Evolutionary conservation across 164 flowering plant genomes (phyloP), one percentile per base, ranked within the genome.

Genomic region (Chloranthus sessilifolius): DNA sequence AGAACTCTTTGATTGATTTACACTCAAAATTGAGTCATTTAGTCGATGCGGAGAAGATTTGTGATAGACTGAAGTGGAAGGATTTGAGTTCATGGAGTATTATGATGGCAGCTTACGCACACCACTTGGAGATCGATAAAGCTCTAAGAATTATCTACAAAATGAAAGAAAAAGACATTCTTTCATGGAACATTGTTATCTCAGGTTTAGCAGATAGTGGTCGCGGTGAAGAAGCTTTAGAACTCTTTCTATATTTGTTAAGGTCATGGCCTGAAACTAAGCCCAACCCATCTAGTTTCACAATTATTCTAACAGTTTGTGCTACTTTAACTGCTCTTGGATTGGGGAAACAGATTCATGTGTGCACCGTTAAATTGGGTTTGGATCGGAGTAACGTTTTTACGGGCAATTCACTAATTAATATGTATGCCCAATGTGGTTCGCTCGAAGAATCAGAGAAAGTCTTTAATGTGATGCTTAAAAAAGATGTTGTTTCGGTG

Each of bases 131-230:
- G 50, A 59, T 62, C 23, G 67, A 62, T 40, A 59, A 62, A 39
- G 67, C 72, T 53, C 30, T 43, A 28, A 36, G 15, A 34, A 47
- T 62, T 38, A 58, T 62, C 17, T 7, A 44, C 41, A 47, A 33
- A 6, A 53, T 58, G 72, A 25, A 25, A 26, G 61, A 58, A 39
- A 67, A 51, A 40, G 67, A 67, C n/a, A 46, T 29, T 9, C 60
- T 62, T 44, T 67, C 72, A 1, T 67, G 67, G 61, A 62, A 67
- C 42, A 67, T 62, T 26, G 25, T 66, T 35, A 61, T 67, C 4
- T 58, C 60, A 1, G 63, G 67, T 6, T 46, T 50, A 17, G 63
- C 46, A 39, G 72, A 67, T 20, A 50, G 43, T 55, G 72, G 64
- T 50, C 33, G 35, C 44, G 44, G 50, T 14, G 19, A 33, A n/a